Evolutionary conservation across 345 rosid species (phyloP).

Genomic region (Salix arbutifolia): DNA sequence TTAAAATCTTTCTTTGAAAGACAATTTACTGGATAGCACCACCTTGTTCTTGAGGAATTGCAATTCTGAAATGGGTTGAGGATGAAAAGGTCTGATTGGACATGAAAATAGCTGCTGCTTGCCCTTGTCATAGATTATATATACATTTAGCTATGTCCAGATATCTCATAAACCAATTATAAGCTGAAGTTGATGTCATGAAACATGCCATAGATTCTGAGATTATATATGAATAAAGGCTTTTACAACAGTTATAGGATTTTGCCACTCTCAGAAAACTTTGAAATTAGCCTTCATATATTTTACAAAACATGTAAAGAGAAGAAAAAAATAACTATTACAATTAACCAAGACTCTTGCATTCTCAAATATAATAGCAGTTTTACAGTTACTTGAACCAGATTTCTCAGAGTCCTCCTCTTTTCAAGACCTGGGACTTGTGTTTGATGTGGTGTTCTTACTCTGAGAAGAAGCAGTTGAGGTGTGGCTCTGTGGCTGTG

Average conservation of each 20-base stretch:
- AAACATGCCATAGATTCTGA: neutral
- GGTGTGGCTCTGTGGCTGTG: slow-evolving; percentile 24
- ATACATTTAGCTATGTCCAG: neutral
- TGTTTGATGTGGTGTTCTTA: slow-evolving; percentile 24
- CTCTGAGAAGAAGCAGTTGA: slow-evolving; percentile 28
- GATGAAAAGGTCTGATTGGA: neutral
- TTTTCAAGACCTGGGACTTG: slow-evolving; percentile 9
- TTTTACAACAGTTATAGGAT: neutral
- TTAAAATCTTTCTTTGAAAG: neutral
- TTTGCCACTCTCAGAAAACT: neutral
- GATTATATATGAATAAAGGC: neutral
- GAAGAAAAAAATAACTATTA: neutral
- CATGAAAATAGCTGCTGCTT: neutral
- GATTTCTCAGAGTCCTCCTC: neutral
- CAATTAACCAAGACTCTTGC: neutral
- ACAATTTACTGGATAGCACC: neutral
- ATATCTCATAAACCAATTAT: neutral
- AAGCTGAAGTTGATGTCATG: neutral
- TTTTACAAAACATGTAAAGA: neutral
- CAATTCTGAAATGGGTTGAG: neutral
- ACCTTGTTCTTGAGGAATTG: too few species aligned
- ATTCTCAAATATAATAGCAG: neutral
- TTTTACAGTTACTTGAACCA: neutral
- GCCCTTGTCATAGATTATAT: neutral
- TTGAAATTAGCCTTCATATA: neutral